phyloP scores from a whole-genome alignment of 2,329 filamentous ascomycete species.

The Aspergillus aculeatinus region DNA sequence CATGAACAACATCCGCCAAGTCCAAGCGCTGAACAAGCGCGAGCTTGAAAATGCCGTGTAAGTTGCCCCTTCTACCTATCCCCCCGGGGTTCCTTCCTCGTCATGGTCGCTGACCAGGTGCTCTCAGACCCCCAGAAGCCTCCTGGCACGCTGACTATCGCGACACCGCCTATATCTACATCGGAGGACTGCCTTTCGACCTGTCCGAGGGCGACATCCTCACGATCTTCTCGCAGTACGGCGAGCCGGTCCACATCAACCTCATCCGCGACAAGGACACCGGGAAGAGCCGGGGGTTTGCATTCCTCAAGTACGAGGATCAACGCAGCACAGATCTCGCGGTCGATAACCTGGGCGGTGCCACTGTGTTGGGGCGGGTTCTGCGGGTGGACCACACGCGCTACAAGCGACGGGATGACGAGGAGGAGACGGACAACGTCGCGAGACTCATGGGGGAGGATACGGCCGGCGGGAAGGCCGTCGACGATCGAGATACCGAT shows the following conservation, averaged over 20 bases:
- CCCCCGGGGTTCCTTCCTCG: background rate
- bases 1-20: conserved; percentile 94
- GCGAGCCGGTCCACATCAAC: conserved; percentile 90
- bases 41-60: conserved; percentile 87
- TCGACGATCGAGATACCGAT: conserved; percentile 37
- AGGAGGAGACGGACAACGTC: conserved; percentile 52
- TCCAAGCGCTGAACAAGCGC: conserved; percentile 88
- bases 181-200: conserved; percentile 89
- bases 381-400: conserved; percentile 88
- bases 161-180: conserved; percentile 95
- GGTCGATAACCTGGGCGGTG: conserved; percentile 91
- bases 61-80: conserved; percentile 34
- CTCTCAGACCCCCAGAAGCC: conserved; percentile 69
- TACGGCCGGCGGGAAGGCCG: conserved; percentile 28
- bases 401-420: conserved; percentile 83
- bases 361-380: conserved; percentile 75
- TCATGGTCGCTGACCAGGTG: conserved; percentile 6
- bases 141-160: conserved; percentile 98
- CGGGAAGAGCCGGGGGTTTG: conserved; percentile 91
- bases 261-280: conserved; percentile 93
- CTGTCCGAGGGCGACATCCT: conserved; percentile 94
- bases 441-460: conserved; percentile 52
- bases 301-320: conserved; percentile 97
- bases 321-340: conserved; percentile 93
- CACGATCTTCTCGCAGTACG: conserved; percentile 95